Percentiles rank a stretch among this genome's conserved stretches.
Conservation (phyloP, 495 filamentous ascomycete species). For the Talaromyces stipitatus region DNA sequence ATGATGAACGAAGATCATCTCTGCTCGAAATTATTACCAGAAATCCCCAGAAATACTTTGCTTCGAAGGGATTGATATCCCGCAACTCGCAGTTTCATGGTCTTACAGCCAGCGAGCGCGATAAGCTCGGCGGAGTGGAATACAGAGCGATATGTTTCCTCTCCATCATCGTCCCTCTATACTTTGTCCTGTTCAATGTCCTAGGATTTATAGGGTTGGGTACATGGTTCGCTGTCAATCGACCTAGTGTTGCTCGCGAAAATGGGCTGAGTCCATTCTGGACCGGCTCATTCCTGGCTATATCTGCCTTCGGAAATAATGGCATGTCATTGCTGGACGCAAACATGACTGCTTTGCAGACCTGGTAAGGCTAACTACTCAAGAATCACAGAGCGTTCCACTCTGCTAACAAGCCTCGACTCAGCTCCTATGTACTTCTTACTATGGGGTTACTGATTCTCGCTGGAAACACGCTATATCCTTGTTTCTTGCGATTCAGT, state of each 20-base stretch:
- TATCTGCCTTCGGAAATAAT: slow-evolving; percentile 78
- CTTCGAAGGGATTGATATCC: slow-evolving; percentile 42
- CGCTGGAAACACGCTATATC: slow-evolving; percentile 76
- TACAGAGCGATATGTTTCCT: slow-evolving; percentile 72
- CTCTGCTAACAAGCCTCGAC: slow-evolving; percentile 8
- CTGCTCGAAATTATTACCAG: slow-evolving; percentile 19
- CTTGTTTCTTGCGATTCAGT: slow-evolving; percentile 70
- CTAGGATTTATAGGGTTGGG: slow-evolving; percentile 66
- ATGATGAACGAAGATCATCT: slow-evolving; percentile 13
- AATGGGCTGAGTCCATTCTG: slow-evolving; percentile 64
- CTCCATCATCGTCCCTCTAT: slow-evolving; percentile 61
- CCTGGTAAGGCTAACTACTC: slow-evolving; percentile 16
- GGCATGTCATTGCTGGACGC: slow-evolving; percentile 80
- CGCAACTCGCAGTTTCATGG: slow-evolving; percentile 70
- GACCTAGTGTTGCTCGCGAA: slow-evolving; percentile 43
- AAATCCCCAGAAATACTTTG: slow-evolving; percentile 31
- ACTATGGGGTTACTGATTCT: slow-evolving; percentile 73
- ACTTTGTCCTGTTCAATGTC: slow-evolving; percentile 65
- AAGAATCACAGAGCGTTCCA: not conserved
- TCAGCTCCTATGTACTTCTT: slow-evolving; percentile 56
- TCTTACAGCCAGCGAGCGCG: slow-evolving; percentile 59
- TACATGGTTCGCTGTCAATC: slow-evolving; percentile 57
- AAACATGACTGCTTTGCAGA: slow-evolving; percentile 57
- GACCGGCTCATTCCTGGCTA: slow-evolving; percentile 29
- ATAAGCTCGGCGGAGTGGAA: slow-evolving; percentile 69